phyloP scores from a whole-genome alignment of 169 alveolate species.

The Cryptosporidium ryanae region DNA sequence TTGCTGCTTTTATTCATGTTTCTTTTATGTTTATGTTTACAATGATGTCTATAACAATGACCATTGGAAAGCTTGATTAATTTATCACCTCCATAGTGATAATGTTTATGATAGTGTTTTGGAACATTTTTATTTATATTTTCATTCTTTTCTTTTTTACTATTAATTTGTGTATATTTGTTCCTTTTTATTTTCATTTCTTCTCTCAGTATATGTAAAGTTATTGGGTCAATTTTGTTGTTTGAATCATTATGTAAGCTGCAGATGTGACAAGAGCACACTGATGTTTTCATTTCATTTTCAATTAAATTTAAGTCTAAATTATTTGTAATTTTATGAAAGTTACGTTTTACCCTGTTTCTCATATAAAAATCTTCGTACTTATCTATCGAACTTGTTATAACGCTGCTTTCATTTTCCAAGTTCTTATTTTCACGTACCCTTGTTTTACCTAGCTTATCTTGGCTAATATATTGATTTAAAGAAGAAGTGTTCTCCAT shows the following conservation, averaged over 20 bases:
- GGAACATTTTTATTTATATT: conserved; percentile 15
- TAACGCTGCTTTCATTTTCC: conserved; percentile 11
- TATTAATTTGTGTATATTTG: background rate
- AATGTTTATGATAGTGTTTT: conserved; percentile 59
- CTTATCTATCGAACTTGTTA: background rate
- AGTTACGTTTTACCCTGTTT: conserved; percentile 12
- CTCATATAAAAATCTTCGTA: conserved; percentile 11
- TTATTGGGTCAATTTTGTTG: conserved; percentile 48
- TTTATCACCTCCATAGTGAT: conserved; percentile 12
- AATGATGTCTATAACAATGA: background rate
- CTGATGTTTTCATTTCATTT: background rate
- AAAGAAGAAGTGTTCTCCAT: conserved; percentile 4
- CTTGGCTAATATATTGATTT: background rate
- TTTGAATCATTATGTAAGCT: conserved; percentile 4
- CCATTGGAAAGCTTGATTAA: conserved; percentile 1
- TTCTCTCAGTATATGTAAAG: conserved; percentile 51
- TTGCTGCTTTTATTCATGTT: background rate
- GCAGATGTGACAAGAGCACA: conserved; percentile 59
- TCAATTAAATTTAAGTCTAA: background rate
- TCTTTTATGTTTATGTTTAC: conserved; percentile 8
- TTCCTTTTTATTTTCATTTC: conserved; percentile 29
- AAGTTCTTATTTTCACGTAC: background rate
- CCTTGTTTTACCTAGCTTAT: background rate
- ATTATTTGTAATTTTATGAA: conserved; percentile 5
- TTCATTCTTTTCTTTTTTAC: background rate